Evolutionary conservation across 371 early-diverging fungal genomes (phyloP).

Genomic region (Mortierella sp.): DNA sequence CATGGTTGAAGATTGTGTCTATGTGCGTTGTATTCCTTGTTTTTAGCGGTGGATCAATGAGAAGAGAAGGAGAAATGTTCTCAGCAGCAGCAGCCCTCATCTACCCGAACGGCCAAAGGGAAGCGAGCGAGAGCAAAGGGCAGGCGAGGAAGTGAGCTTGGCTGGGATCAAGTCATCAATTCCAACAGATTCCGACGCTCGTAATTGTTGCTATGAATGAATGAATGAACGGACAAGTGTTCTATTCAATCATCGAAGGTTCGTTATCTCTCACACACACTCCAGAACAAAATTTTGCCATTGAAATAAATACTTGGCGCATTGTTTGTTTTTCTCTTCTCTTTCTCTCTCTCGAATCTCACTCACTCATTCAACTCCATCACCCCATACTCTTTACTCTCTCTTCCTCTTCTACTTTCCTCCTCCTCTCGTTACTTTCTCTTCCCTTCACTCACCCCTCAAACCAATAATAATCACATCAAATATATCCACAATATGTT

Average conservation of each 20-base stretch:
- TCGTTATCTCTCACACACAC: constrained; percentile 17
- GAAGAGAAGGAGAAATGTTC: too few species aligned
- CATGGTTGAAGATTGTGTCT: background rate
- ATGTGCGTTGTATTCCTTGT: background rate
- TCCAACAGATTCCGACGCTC: constrained; percentile 8
- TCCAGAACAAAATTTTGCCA: background rate
- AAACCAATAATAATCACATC: background rate
- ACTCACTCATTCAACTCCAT: constrained; percentile 12
- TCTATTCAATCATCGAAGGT: background rate
- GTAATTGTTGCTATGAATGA: too few species aligned
- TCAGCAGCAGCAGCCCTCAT: background rate
- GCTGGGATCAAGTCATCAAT: background rate
- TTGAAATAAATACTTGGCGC: background rate
- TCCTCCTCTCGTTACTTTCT: background rate
- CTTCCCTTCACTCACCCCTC: background rate
- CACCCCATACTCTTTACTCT: background rate
- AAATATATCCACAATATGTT: constrained; percentile 28
- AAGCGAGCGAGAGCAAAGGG: background rate
- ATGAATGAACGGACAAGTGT: background rate
- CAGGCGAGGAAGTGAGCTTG: background rate
- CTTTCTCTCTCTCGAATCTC: background rate
- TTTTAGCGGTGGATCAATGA: background rate
- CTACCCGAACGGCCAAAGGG: constrained; percentile 13
- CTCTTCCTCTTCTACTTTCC: background rate
- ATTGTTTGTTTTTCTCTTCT: background rate